Evolutionary conservation across 768 basidiomycete genomes (phyloP).

Genomic region (Sarcomyxa edulis): DNA sequence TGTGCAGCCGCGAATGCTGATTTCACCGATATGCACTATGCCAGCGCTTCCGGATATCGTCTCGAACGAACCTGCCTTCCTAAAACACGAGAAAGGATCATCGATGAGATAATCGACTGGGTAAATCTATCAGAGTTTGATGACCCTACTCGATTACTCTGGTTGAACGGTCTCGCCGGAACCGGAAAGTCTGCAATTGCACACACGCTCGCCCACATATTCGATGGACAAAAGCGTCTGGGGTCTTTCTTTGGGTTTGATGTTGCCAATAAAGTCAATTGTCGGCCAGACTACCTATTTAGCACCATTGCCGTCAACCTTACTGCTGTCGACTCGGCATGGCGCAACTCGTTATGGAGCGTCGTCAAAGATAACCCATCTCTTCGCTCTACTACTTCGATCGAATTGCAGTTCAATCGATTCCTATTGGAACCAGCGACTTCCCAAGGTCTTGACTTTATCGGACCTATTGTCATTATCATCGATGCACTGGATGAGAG

Average conservation of each 20-base stretch:
- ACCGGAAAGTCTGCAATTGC: conserved; percentile 33
- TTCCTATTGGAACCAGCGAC: conserved; percentile 9
- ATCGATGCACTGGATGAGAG: conserved; percentile 8
- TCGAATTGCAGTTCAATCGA: conserved; percentile 12
- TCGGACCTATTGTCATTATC: conserved; percentile 8
- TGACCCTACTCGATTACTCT: conserved; percentile 14
- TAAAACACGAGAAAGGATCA: conserved; percentile 16
- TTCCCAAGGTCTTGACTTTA: conserved; percentile 3
- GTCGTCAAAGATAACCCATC: conserved; percentile 4
- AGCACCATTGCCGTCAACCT: conserved; percentile 23
- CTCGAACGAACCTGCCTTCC: conserved; percentile 11
- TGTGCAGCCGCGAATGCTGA: background rate
- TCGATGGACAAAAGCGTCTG: conserved; percentile 14
- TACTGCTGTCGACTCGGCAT: conserved; percentile 11
- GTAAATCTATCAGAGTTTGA: conserved; percentile 4
- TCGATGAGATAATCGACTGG: conserved; percentile 21
- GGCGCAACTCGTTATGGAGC: conserved; percentile 1
- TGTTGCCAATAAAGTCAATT: conserved; percentile 11
- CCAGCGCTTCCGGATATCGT: background rate
- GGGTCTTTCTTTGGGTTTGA: conserved; percentile 30
- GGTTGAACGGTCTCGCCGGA: conserved; percentile 28
- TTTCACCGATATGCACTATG: conserved; percentile 3
- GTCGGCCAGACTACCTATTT: conserved; percentile 18
- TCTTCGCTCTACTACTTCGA: conserved; percentile 6
- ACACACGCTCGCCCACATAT: conserved; percentile 21